phyloP scores from a whole-genome alignment of 1,284 basidiomycete species.

The Heliocybe sulcata region DNA sequence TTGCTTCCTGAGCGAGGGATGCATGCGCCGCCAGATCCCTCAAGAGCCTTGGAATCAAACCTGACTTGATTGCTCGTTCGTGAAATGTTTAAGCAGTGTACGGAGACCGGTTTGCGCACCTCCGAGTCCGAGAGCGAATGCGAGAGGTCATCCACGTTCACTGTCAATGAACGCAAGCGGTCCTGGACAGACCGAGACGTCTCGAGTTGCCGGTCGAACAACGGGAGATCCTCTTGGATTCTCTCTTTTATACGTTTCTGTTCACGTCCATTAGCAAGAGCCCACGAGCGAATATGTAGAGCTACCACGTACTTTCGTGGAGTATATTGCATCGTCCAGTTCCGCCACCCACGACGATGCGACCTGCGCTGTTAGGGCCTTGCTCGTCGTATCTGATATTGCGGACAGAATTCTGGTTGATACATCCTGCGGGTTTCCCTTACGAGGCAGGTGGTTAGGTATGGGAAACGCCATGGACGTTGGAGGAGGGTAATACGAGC shows the following conservation, averaged over 20 bases:
- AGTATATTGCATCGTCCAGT: constrained; percentile 57
- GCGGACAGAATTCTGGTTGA: constrained; percentile 62
- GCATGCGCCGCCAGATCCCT: constrained; percentile 47
- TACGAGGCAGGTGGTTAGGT: constrained; percentile 60
- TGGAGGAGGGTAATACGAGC: no score
- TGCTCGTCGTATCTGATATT: constrained; percentile 51
- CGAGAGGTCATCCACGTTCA: constrained; percentile 44
- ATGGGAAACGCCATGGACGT: constrained; percentile 63
- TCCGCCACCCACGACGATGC: constrained; percentile 65
- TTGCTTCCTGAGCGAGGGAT: constrained; percentile 48
- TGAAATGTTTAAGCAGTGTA: constrained; percentile 1
- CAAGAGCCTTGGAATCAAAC: constrained; percentile 53
- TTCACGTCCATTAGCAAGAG: constrained; percentile 5
- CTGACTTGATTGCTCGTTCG: constrained; percentile 38
- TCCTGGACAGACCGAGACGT: constrained; percentile 57
- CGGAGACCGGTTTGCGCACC: constrained; percentile 28
- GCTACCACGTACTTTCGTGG: constrained; percentile 50
- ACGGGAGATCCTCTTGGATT: constrained; percentile 52
- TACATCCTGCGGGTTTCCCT: constrained; percentile 45
- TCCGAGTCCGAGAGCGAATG: constrained; percentile 46
- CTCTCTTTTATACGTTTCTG: constrained; percentile 63
- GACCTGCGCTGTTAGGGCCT: constrained; percentile 48
- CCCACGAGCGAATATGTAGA: constrained; percentile 1
- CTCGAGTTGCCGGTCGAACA: constrained; percentile 56
- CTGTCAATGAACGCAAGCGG: constrained; percentile 43